Evolutionary conservation across 1,284 basidiomycete genomes (phyloP).

Genomic region (Peniophora sp.): DNA sequence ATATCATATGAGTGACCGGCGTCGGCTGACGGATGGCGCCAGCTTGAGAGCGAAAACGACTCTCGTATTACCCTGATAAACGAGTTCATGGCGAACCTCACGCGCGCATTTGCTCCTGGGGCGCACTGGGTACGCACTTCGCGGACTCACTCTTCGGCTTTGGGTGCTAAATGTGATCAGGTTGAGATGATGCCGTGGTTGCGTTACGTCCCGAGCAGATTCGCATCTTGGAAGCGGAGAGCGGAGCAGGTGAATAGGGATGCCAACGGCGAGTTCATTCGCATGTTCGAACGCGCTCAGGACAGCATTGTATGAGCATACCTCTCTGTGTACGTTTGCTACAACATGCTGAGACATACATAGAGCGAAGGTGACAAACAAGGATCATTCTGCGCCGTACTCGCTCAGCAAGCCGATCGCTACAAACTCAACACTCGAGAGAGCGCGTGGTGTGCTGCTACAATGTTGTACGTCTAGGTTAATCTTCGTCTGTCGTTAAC

Average conservation of each 20-base stretch:
- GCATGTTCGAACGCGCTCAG: conserved; percentile 9
- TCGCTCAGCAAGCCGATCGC: conserved; percentile 10
- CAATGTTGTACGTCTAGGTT: conserved; percentile 12
- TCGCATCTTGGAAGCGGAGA: conserved; percentile 11
- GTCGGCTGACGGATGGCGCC: no score
- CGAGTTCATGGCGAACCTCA: conserved; percentile 7
- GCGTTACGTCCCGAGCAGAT: conserved; percentile 2
- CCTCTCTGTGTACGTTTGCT: not conserved
- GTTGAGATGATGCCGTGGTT: not conserved
- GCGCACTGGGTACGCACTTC: no score
- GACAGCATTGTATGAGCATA: conserved; percentile 8
- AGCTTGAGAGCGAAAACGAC: conserved; percentile 5
- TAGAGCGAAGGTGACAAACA: conserved; percentile 11
- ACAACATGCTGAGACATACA: no score
- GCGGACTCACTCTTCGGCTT: no score
- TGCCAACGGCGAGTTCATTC: conserved; percentile 13
- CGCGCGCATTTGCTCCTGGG: not conserved
- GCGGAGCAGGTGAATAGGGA: conserved; percentile 9
- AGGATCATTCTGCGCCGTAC: conserved; percentile 7
- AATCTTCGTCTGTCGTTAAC: not conserved
- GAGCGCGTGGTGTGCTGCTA: conserved; percentile 13
- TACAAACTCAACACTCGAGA: conserved; percentile 9
- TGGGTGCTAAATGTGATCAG: no score
- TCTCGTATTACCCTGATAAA: conserved; percentile 6
- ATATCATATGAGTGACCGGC: no score